These are phyloP conservation scores for Colletotrichum sp. DNA, from an alignment of 2,329 filamentous ascomycete genomes.

Conservation along the genomic window DNA sequence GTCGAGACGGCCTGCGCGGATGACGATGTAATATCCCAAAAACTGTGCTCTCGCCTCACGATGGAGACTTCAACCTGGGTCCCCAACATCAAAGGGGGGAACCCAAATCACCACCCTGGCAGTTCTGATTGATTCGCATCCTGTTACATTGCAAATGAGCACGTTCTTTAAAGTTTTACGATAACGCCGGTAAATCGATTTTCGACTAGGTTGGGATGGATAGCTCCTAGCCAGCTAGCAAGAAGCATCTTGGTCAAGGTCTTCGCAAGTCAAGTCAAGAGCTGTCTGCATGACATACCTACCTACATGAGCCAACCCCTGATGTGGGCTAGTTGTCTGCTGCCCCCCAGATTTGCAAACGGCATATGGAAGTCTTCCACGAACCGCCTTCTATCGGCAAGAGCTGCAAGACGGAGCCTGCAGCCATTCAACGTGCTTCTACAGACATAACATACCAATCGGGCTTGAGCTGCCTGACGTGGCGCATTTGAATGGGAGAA, in stretches of 20 bases:
- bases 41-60: background rate
- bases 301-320: constrained; percentile 15
- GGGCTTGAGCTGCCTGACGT: background rate
- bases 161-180: background rate
- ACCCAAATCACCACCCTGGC: background rate
- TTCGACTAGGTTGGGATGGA: background rate
- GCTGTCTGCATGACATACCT: constrained; percentile 17
- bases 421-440: background rate
- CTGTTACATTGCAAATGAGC: background rate
- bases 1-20: background rate
- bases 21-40: background rate
- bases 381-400: background rate
- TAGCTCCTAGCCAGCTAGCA: background rate
- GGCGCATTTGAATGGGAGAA: background rate
- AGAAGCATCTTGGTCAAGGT: background rate
- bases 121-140: background rate
- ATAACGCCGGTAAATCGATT: background rate
- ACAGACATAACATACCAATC: background rate
- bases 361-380: background rate
- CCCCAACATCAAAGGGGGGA: background rate
- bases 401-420: background rate
- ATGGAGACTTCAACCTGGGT: background rate
- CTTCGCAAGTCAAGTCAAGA: background rate
- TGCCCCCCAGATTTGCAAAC: background rate
- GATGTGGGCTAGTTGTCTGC: background rate